phyloP scores from a whole-genome alignment of 208 protist genomes.

The Trypanosoma theileri region DNA sequence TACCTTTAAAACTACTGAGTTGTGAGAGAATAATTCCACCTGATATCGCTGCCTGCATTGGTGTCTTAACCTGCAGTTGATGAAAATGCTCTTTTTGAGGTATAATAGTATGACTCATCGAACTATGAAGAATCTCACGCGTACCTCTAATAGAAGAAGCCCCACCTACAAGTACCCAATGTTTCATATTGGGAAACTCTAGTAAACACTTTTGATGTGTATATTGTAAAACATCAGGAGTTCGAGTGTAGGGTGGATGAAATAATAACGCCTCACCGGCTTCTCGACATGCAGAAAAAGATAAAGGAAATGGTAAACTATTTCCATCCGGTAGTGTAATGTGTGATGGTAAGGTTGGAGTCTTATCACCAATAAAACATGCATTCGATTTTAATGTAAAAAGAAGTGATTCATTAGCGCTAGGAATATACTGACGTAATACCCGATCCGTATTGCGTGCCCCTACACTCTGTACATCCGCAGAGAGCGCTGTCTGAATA shows the following conservation, averaged over 20 bases:
- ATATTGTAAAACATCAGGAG: slow-evolving; percentile 14
- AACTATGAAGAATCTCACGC: slow-evolving; percentile 21
- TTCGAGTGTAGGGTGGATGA: slow-evolving; percentile 9
- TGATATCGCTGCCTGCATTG: slow-evolving; percentile 44
- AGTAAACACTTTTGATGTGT: slow-evolving; percentile 28
- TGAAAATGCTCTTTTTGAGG: slow-evolving; percentile 6
- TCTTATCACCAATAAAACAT: slow-evolving; percentile 25
- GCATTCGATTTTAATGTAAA: slow-evolving; percentile 17
- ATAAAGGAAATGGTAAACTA: slow-evolving; percentile 16
- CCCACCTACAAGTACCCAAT: slow-evolving; percentile 53
- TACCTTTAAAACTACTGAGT: slow-evolving; percentile 74
- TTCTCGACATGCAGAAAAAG: slow-evolving; percentile 5
- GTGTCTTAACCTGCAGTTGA: slow-evolving; percentile 37
- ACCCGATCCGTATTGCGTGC: slow-evolving; percentile 41
- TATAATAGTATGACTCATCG: slow-evolving; percentile 29
- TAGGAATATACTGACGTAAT: slow-evolving; percentile 17
- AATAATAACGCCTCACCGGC: slow-evolving; percentile 26
- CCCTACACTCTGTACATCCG: slow-evolving; percentile 36
- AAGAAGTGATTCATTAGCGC: slow-evolving; percentile 16
- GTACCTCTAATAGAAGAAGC: slow-evolving; percentile 22
- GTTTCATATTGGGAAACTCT: slow-evolving; percentile 19
- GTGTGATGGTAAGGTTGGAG: slow-evolving; percentile 4
- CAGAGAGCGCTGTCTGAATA: slow-evolving; percentile 30
- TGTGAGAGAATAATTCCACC: slow-evolving; percentile 72
- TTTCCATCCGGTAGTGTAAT: slow-evolving; percentile 57